Percentiles rank a stretch among this genome's conserved stretches.
Conservation (phyloP, 305 asterid species). For the Rubia tinctorum region DNA sequence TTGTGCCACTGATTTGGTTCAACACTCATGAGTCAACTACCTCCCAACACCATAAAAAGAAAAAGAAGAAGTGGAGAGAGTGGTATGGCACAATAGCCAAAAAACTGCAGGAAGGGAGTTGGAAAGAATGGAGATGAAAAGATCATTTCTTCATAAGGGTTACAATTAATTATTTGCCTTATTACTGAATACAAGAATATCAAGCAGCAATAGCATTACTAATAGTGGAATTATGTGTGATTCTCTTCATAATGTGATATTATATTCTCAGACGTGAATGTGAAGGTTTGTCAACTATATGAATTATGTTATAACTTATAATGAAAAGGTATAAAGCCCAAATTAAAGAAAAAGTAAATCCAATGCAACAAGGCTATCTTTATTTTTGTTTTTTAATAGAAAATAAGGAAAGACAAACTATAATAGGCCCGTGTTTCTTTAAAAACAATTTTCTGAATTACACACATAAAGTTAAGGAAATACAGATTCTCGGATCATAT, state of each 20-base stretch:
- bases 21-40: background rate
- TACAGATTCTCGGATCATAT: slow-evolving; percentile 11
- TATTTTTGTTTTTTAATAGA: background rate
- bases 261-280: background rate
- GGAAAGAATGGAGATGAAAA: background rate
- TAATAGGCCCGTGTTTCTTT: background rate
- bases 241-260: background rate
- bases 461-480: slow-evolving; percentile 18
- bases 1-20: background rate
- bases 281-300: background rate
- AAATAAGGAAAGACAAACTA: slow-evolving; percentile 4
- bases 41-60: background rate
- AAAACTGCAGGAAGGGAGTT: background rate
- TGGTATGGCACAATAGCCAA: background rate
- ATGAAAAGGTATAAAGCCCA: background rate
- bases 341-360: background rate
- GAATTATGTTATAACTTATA: background rate
- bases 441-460: background rate
- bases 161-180: too few species aligned
- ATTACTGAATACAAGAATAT: too few species aligned
- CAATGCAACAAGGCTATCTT: too few species aligned
- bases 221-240: background rate
- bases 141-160: background rate
- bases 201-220: background rate
- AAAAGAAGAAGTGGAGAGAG: background rate